phyloP scores from a whole-genome alignment of 345 rosid genomes.

The Schrenkiella parvula region DNA sequence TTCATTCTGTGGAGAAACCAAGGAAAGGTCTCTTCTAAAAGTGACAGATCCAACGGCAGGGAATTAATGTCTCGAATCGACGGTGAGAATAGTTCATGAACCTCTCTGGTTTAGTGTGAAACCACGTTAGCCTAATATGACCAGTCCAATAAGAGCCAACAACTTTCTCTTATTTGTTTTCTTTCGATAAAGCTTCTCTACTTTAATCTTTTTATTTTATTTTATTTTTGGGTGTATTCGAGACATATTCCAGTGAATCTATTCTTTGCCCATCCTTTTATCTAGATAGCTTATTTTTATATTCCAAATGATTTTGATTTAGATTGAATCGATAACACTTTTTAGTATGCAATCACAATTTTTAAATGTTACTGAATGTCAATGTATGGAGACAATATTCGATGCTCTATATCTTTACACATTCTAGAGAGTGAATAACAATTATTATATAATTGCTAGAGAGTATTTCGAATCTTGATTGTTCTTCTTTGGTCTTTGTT shows the following conservation, averaged over 20 bases:
- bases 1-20: neutral
- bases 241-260: slow-evolving; percentile 22
- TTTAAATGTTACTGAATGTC: neutral
- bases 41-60: slow-evolving; percentile 21
- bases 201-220: neutral
- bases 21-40: slow-evolving; percentile 2
- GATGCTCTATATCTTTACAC: neutral
- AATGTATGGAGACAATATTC: neutral
- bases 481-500: no score
- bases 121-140: slow-evolving; percentile 22
- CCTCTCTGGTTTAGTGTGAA: slow-evolving; percentile 23
- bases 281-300: neutral
- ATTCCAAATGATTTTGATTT: neutral
- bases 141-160: neutral
- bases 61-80: slow-evolving; percentile 7
- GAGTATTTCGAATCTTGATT: no score
- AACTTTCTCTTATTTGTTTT: neutral
- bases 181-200: neutral
- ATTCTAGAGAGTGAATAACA: neutral
- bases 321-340: neutral
- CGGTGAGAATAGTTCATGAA: slow-evolving; percentile 10
- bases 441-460: no score
- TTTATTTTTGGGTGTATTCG: slow-evolving; percentile 15
- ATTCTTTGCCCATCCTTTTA: slow-evolving; percentile 17
- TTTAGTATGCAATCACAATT: neutral